phyloP scores from a whole-genome alignment of 2,329 filamentous ascomycete genomes.

The Cytospora paraplurivora region DNA sequence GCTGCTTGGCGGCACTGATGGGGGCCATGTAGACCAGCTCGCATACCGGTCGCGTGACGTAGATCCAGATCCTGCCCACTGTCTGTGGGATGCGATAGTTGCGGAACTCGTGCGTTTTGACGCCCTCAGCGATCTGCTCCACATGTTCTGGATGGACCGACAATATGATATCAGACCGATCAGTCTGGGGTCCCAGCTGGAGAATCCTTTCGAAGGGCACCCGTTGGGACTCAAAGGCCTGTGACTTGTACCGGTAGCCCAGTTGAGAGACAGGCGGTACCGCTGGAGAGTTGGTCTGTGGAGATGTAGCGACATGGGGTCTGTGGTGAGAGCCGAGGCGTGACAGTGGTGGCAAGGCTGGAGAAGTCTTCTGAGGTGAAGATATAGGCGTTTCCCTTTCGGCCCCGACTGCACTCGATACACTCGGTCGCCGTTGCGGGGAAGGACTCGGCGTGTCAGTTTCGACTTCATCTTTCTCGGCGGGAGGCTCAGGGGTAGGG shows the following conservation, averaged over 20 bases:
- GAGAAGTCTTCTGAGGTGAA: conserved; percentile 30
- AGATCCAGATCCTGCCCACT: conserved; percentile 65
- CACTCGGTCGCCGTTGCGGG: conserved; percentile 18
- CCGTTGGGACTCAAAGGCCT: conserved; percentile 51
- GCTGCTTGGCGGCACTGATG: conserved; percentile 49
- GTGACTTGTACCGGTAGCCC: conserved; percentile 37
- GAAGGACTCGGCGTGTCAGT: conserved; percentile 23
- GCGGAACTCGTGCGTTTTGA: conserved; percentile 58
- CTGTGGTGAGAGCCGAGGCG: conserved; percentile 34
- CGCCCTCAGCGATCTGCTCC: conserved; percentile 50
- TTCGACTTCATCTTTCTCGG: conserved; percentile 25
- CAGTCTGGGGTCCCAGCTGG: conserved; percentile 49
- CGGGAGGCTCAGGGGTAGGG: conserved; percentile 14
- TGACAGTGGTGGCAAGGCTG: conserved; percentile 25
- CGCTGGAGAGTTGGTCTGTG: conserved; percentile 20
- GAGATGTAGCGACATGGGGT: conserved; percentile 36
- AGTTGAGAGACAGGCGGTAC: conserved; percentile 31
- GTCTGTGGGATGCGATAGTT: conserved; percentile 56
- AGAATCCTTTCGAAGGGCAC: conserved; percentile 53
- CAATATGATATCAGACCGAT: conserved; percentile 57
- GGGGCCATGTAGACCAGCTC: conserved; percentile 62
- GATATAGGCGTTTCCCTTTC: conserved; percentile 30
- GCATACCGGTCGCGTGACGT: conserved; percentile 49
- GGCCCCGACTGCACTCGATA: conserved; percentile 22
- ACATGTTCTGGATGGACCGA: conserved; percentile 51